These are phyloP conservation scores for Salix exigua DNA, from an alignment of 345 rosid genomes.

Conservation along the genomic window DNA sequence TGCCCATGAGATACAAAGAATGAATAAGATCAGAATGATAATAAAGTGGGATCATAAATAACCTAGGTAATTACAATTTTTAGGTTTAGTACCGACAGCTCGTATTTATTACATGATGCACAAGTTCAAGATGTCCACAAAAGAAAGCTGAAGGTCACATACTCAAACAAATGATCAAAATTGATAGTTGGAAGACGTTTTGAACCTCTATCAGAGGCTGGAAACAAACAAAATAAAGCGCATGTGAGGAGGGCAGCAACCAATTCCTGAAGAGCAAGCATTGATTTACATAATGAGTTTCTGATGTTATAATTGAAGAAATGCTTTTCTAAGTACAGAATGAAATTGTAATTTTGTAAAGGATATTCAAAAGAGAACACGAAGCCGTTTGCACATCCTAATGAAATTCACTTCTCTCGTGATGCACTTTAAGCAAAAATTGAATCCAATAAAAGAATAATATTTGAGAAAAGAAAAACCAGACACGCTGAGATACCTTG, in stretches of 20 bases:
- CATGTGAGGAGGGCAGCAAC: constrained; percentile 79
- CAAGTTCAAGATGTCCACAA: constrained; percentile 12
- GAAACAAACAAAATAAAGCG: constrained; percentile 84
- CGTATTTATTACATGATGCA: background rate
- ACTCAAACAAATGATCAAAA: constrained; percentile 79
- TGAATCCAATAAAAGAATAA: background rate
- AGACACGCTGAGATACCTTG: constrained; percentile 44
- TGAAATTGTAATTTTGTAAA: background rate
- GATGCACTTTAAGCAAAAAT: background rate
- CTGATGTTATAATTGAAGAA: background rate
- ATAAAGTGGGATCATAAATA: background rate
- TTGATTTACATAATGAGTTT: constrained; percentile 2
- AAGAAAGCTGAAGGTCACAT: constrained; percentile 43
- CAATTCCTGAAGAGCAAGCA: constrained; percentile 61
- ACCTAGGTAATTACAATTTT: background rate
- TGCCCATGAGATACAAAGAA: background rate
- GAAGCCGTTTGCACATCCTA: background rate
- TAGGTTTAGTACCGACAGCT: background rate
- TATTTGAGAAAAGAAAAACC: background rate
- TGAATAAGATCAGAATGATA: background rate
- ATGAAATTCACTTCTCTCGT: background rate
- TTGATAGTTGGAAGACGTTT: constrained; percentile 70
- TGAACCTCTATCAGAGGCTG: constrained; percentile 49
- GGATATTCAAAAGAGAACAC: background rate
- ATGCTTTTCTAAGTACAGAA: background rate